Evolutionary conservation across 2,329 filamentous ascomycete genomes (phyloP), one percentile per base, ranked within the genome.

Genomic region (Penicillium occitanis): DNA sequence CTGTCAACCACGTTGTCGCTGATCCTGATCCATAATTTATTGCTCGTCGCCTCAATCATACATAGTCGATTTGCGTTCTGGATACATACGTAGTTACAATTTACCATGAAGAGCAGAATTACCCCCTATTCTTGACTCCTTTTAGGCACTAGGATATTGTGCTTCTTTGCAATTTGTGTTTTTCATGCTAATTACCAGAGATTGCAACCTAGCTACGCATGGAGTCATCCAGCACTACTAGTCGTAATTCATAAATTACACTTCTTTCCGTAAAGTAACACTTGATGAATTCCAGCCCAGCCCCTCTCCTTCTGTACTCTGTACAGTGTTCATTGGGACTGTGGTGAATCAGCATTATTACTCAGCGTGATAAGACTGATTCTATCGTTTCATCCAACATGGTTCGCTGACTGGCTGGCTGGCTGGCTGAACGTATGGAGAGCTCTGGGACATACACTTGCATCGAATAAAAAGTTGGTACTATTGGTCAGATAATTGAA

Each of bases 1-100:
- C 64, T 66, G 64, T 66, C 64, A 63, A 66, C 64, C 64, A 66
- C 64, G 64, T 66, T 66, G 59, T 53, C 46, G 64, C 60, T 66
- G 64, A 66, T 66, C 64, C 64, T 48, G 48, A 61, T 46, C 58
- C 37, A 44, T 61, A 53, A 46, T 55, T 55, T 30, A 44, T 46
- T 44, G 35, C 11, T 42, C 17, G n/a, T 60, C 19, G 19, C n/a
- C 13, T 55, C 10, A 40, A 53, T 30, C 33, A 5, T 35, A 57
- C 33, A 25, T 22, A 3, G n/a, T 37, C 30, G 11, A 35, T 35
- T 35, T 57, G 30, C 51, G 30, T 40, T 37, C 53, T 37, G 14
- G 4, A 55, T 19, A 25, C 25, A 25, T 25, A 25, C 3, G 25
- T 4, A 55, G n/a, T 28, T 17, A 28, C 13, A 28, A 25, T 19